These are phyloP conservation scores for Colletotrichum spinosum DNA, from an alignment of 2,329 filamentous ascomycete genomes.

Conservation along the genomic window DNA sequence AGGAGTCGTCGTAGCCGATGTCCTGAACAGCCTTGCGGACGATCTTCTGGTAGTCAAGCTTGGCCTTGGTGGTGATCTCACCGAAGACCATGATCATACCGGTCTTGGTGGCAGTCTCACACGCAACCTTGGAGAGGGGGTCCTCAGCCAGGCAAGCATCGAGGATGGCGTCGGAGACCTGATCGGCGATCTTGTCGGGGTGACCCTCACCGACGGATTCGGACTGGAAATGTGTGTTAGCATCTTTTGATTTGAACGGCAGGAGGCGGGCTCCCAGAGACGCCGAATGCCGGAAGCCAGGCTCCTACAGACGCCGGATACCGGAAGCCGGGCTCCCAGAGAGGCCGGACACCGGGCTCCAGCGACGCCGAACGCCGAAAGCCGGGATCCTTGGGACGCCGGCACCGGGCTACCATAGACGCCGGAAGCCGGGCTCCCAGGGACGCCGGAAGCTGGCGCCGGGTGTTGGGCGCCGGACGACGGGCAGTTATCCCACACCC, in stretches of 20 bases:
- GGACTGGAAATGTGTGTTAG: constrained; percentile 64
- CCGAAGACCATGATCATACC: constrained; percentile 99
- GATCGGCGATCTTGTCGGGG: constrained; percentile 97
- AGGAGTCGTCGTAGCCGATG: constrained; percentile 97
- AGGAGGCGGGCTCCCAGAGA: too few species aligned
- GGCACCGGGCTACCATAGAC: too few species aligned
- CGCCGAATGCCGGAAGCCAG: background rate
- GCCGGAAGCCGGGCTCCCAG: too few species aligned
- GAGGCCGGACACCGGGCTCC: too few species aligned
- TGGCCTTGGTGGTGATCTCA: constrained; percentile 98
- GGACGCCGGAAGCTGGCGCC: too few species aligned
- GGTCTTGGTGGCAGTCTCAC: constrained; percentile 99
- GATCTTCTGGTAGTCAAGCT: constrained; percentile 97
- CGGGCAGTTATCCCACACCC: too few species aligned
- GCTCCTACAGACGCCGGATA: constrained; percentile 1
- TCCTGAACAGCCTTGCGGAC: constrained; percentile 96
- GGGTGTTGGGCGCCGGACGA: too few species aligned
- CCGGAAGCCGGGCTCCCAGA: too few species aligned
- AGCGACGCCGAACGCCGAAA: too few species aligned
- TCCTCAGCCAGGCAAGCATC: constrained; percentile 96
- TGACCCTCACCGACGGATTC: constrained; percentile 92
- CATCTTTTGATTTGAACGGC: background rate
- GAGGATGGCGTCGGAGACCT: constrained; percentile 98
- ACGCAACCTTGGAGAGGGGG: constrained; percentile 98
- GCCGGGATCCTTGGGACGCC: too few species aligned